A percentile compares a stretch with the other conserved stretches of the same genome.
Conservation (phyloP, 148 eudicot species). For the Tetragonia tetragonoides region DNA sequence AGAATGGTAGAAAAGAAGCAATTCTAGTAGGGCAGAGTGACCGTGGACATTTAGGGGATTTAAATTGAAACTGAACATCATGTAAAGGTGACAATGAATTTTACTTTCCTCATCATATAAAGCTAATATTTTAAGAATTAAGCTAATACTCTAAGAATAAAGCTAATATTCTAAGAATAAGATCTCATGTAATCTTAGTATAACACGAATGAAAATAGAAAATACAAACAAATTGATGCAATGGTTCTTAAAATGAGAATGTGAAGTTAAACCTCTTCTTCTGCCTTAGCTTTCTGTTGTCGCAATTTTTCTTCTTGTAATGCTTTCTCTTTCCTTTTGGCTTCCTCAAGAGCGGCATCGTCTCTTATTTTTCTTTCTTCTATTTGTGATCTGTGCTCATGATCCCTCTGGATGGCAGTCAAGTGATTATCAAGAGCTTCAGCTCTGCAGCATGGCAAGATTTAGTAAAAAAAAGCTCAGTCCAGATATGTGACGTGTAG, state of each 20-base stretch:
- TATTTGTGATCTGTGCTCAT: slow-evolving; percentile 73
- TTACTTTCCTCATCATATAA: neutral
- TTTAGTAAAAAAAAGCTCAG: neutral
- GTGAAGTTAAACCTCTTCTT: slow-evolving; percentile 51
- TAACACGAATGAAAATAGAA: neutral
- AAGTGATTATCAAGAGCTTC: slow-evolving; percentile 94
- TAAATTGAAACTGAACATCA: neutral
- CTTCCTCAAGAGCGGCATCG: slow-evolving; percentile 89
- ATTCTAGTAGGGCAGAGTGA: neutral
- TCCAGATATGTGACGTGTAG: neutral
- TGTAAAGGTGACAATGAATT: too few relatives aligned
- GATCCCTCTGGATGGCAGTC: slow-evolving; percentile 81
- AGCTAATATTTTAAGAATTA: too few relatives aligned
- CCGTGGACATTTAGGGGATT: neutral
- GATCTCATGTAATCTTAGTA: neutral
- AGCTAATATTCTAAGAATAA: neutral
- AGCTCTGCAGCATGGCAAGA: slow-evolving; percentile 48
- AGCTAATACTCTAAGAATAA: neutral
- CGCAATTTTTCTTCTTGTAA: slow-evolving; percentile 61
- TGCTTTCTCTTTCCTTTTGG: slow-evolving; percentile 76
- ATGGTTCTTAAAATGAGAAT: slow-evolving; percentile 1
- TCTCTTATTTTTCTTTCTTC: slow-evolving; percentile 91
- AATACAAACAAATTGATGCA: neutral
- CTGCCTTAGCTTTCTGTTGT: slow-evolving; percentile 69
- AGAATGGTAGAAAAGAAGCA: neutral